Evolutionary conservation across 2,329 filamentous ascomycete genomes (phyloP), one percentile per base, ranked within the genome.

Genomic region (Pleochaeta shiraiana): DNA sequence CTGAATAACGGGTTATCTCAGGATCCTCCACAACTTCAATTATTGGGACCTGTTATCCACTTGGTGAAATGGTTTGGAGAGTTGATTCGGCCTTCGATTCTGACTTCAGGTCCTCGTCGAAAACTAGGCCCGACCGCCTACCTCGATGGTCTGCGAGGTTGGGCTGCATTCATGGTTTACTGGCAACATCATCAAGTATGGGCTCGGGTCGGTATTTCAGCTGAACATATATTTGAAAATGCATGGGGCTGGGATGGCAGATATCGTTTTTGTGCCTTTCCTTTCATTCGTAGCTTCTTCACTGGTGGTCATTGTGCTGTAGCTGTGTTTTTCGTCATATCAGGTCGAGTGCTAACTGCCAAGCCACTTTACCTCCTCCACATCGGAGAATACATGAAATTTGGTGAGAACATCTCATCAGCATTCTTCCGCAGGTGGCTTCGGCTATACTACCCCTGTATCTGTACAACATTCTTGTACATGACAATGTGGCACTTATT

Each of bases 231-330:
- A 24, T 65, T 70, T 31, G 69, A 70, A 59, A 68, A 68, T 55
- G 73, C 73, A 1, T 71, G 66, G 63, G 66, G 69, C 72, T 65
- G 73, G 73, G 67, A 70, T 67, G 45, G 70, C 68, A 45, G 68
- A 61, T 67, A 68, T 68, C 59, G 69, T 75, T 63, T 77, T 75
- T 69, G 71, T 74, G 28, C 77, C 64, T 75, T 88, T 3, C 84
- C 83, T 3, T 76, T 77, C 0, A 71, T 88, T 37, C 77, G 85
- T 31, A 75, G 76, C 39, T 78, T 87, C 68, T 84, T 86, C 70
- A 76, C 77, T 1, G 81, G 83, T 1, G 81, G 83, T 0, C 81
- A 86, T 67, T 80, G 79, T 55, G 81, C 83, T 5, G 80, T 82
- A 74, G 21, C 77, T 66, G 72, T 79, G 45, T 79, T 79, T 71